Percentiles rank a stretch among this genome's conserved stretches.
Evolutionary conservation across 768 basidiomycete genomes (phyloP).

Genomic region (Suillus decipiens): DNA sequence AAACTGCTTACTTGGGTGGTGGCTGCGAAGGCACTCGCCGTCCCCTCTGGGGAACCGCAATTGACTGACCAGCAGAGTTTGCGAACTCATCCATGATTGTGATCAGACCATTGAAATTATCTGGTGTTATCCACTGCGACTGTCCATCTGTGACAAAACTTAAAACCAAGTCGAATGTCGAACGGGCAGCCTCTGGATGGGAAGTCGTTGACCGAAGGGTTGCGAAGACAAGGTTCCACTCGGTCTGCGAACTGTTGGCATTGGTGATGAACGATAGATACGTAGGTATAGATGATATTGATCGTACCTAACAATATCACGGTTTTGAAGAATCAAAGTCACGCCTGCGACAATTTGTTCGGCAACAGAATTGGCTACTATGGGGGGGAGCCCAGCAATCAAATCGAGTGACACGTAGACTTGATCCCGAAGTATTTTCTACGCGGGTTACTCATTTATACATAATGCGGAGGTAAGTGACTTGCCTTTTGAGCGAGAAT

Average conservation of each 20-base stretch:
- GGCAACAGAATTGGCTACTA: constrained; percentile 80
- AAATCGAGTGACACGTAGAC: constrained; percentile 93
- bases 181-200: constrained; percentile 84
- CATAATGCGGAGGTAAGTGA: constrained; percentile 7
- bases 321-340: constrained; percentile 74
- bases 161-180: constrained; percentile 79
- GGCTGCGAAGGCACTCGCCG: constrained; percentile 52
- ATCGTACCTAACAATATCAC: constrained; percentile 60
- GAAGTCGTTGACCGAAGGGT: constrained; percentile 82
- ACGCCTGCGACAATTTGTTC: constrained; percentile 92
- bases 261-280: constrained; percentile 17
- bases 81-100: constrained; percentile 88
- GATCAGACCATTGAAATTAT: constrained; percentile 81
- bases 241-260: constrained; percentile 74
- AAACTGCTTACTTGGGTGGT: constrained; percentile 48
- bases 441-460: constrained; percentile 5
- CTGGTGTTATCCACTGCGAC: constrained; percentile 60
- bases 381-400: constrained; percentile 74
- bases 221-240: constrained; percentile 93
- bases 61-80: constrained; percentile 63
- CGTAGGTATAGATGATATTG: background rate
- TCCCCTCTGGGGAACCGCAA: constrained; percentile 55
- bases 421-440: constrained; percentile 89
- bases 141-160: constrained; percentile 64
- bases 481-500: constrained; percentile 79